Evolutionary conservation across 306 rosid genomes (phyloP), one percentile per base, ranked within the genome.

Genomic region (Lagenaria siceraria): DNA sequence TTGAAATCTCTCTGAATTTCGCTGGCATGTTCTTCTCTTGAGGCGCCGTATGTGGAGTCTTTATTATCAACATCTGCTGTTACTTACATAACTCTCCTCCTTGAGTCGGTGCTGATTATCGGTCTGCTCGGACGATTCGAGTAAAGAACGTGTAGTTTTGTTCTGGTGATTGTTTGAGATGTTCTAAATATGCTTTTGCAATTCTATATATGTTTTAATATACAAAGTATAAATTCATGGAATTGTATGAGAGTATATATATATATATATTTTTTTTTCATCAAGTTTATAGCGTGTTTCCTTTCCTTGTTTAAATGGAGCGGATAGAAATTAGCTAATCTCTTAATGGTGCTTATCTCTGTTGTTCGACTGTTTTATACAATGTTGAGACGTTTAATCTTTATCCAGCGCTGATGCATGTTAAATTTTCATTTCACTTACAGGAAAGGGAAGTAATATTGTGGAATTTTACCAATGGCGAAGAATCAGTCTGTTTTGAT

Each of bases 401-500:
- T 40, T 40, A 68, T 21, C 74, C 29, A 2, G 52, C 46, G 4
- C 19, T 40, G 74, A 68, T 68, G 75, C 7, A 36, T 15, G 75
- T 43, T 48, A 27, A 14, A 43, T 71, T 14, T 25, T 48, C 22
- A 46, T 24, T 70, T 46, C 76, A 71, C 36, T 25, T 71, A 5
- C 75, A 42, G 75, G 54, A 21, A 68, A 68, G 75, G 42, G 54
- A 42, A 38, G 73, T 5, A 10, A n/a, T 42, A 9, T 68, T 68
- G 54, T 42, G 75, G 35, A 24, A 13, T 68, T 40, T 68, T 68
- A n/a, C 46, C 42, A 33, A 94, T 91, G 97, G 89, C 78, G 31
- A 87, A 81, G 81, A 66, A 82, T 74, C 86, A 81, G 14, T 79
- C 62, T 1, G 11, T 42, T 74, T 77, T 86, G 51, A 85, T 89